Base-by-base conservation (phyloP, 148 eudicot species). In the Rhododendron molle region DNA sequence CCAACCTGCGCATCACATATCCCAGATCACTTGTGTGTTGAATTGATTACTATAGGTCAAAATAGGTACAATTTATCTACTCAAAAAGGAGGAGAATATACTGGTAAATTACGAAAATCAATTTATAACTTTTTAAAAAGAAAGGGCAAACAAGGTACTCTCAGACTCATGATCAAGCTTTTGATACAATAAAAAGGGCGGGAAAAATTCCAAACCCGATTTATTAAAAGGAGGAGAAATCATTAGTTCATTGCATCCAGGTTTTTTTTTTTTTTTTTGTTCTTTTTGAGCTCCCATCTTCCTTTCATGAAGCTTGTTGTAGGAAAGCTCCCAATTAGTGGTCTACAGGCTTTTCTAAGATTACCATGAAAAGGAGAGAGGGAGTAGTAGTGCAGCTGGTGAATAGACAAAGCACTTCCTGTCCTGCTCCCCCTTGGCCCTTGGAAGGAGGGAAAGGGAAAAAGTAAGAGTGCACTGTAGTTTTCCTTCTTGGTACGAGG, bases 361-460 rank as follows among this genome's bases (percentile, higher is more conserved):
- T 72, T 71, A 88, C 84, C 86, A 85, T 88, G 60, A 90, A 91
- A 89, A 89, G 88, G 85, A 87, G 86, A 84, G 90, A 87, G 71
- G 86, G 77, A 87, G 18, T 28, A 84, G 76, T 54, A 84, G 85
- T 84, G 86, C 72, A 65, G 85, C 76, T 88, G 94, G 89, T 90
- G 94, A 90, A 91, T 86, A 88, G 73, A 77, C 87, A 87, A 90
- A 88, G 87, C 89, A 90, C 91, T 86, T 86, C 49, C 82, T 15
- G 60, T 86, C 49, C 82, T 15, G 60, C 60, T 49, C 71, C 86
- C 44, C 34, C 34, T n/a, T 67, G 28, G 67, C 44, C 34, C 34
- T n/a, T 67, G 28, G 67, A 56, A 82, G 52, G 82, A 82, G 74
- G 84, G 47, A 32, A 52, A 81, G 60, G 83, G 73, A 28, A 34